Evolutionary conservation across 2,329 filamentous ascomycete genomes (phyloP).

Genomic region (Ophiostoma perfectum): DNA sequence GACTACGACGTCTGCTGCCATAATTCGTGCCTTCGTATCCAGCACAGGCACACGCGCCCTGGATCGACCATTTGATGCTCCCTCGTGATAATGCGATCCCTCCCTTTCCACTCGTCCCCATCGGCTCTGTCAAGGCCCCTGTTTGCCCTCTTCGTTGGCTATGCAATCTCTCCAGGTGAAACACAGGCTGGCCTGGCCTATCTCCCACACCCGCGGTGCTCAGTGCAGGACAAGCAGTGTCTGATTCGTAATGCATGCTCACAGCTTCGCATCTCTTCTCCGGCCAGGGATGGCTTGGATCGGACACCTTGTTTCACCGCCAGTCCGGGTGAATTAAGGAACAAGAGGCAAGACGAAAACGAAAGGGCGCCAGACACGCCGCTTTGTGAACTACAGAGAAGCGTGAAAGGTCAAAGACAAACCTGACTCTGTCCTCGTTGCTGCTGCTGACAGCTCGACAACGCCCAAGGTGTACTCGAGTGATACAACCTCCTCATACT

Average conservation of each 20-base stretch:
- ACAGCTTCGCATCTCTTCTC: no score
- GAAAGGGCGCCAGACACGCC: background rate
- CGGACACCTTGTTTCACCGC: background rate
- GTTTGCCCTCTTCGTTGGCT: background rate
- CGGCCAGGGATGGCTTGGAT: background rate
- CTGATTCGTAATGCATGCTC: background rate
- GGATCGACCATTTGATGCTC: background rate
- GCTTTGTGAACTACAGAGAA: background rate
- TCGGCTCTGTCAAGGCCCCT: background rate
- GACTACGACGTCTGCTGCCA: background rate
- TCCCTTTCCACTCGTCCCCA: background rate
- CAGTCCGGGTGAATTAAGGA: background rate
- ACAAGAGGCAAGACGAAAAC: constrained; percentile 2
- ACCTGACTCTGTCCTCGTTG: background rate
- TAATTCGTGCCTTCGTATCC: background rate
- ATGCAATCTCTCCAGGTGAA: constrained; percentile 10
- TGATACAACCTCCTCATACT: no score
- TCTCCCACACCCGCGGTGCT: no score
- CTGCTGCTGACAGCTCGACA: background rate
- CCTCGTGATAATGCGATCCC: constrained; percentile 6
- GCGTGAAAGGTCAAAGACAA: background rate
- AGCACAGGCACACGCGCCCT: background rate
- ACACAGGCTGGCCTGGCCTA: background rate
- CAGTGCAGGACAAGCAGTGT: background rate
- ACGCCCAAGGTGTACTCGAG: background rate